Percentiles rank a stretch among this genome's conserved stretches.
Conservation (phyloP, 208 protist genomes). For the Spongospora subterranea region DNA sequence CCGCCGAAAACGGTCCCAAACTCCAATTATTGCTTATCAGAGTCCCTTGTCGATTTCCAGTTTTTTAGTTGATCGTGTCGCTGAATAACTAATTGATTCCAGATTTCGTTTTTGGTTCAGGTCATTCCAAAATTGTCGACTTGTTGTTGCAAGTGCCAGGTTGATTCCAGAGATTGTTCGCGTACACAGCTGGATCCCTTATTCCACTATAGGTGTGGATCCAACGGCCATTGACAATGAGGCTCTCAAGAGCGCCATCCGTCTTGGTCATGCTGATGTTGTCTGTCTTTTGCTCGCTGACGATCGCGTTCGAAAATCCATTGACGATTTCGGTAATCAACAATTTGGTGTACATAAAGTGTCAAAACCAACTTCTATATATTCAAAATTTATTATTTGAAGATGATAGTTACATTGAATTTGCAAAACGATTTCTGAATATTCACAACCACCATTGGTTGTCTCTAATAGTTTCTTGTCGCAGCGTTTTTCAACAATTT, state of each 20-base stretch:
- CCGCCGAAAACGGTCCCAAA: constrained; percentile 18
- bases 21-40: neutral
- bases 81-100: neutral
- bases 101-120: neutral
- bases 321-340: constrained; percentile 4
- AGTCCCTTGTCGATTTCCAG: neutral
- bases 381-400: no score
- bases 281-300: neutral
- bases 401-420: no score
- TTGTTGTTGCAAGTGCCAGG: neutral
- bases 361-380: no score
- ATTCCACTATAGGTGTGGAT: neutral
- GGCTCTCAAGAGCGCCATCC: constrained; percentile 39
- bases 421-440: no score
- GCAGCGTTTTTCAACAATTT: neutral
- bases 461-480: no score
- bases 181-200: neutral
- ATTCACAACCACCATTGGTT: no score
- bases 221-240: constrained; percentile 43
- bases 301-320: constrained; percentile 28
- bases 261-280: neutral
- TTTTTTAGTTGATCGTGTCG: neutral
- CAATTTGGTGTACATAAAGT: no score
- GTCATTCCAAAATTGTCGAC: neutral
- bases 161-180: neutral